Evolutionary conservation across 768 basidiomycete species (phyloP).

Genomic region (Mycena leptocephala): DNA sequence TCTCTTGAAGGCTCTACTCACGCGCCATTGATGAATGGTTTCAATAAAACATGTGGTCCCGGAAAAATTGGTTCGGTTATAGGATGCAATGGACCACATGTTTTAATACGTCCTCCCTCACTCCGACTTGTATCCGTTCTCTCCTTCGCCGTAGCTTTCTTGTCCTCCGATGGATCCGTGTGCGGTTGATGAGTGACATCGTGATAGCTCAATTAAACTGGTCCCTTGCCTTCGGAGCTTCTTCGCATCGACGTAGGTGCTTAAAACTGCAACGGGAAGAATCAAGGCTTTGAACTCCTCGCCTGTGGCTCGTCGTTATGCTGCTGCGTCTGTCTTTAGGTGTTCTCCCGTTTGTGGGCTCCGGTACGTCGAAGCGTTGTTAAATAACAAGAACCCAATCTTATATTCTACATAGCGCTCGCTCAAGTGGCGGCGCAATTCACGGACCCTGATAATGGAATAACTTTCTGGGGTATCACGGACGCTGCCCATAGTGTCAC

Average conservation of each 20-base stretch:
- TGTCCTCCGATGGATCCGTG: not conserved
- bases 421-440: conserved; percentile 62
- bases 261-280: conserved; percentile 37
- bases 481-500: conserved; percentile 60
- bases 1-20: conserved; percentile 16
- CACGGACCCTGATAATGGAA: conserved; percentile 70
- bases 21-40: conserved; percentile 10
- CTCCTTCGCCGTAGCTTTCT: conserved; percentile 10
- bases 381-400: not conserved
- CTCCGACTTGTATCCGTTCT: conserved; percentile 49
- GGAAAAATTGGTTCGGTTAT: no score
- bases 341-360: conserved; percentile 57
- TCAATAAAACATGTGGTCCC: no score
- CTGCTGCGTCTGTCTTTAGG: conserved; percentile 51
- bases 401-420: conserved; percentile 5
- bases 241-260: conserved; percentile 43
- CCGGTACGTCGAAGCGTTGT: conserved; percentile 50
- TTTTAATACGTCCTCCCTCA: not conserved
- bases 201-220: conserved; percentile 12
- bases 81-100: conserved; percentile 37
- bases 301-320: conserved; percentile 44
- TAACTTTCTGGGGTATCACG: conserved; percentile 64
- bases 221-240: conserved; percentile 30
- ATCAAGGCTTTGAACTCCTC: conserved; percentile 19
- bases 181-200: not conserved